These are phyloP conservation scores for Tetraselmis striata DNA, from an alignment of 139 green algal genomes.

Conservation along the genomic window DNA sequence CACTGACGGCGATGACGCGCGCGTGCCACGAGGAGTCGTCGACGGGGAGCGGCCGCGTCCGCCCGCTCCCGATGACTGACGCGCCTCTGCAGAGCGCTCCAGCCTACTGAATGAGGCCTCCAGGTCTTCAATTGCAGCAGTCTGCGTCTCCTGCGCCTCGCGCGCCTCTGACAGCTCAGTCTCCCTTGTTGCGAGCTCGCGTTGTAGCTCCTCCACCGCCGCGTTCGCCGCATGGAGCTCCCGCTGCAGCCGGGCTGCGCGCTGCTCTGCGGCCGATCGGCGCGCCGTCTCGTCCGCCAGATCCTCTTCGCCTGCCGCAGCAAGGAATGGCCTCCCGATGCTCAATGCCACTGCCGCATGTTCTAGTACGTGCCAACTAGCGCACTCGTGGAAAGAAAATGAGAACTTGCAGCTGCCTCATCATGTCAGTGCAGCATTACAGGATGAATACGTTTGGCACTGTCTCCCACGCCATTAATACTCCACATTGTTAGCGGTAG, in stretches of 20 bases:
- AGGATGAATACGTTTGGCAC: too few species aligned
- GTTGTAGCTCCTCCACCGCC: not conserved
- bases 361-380: too few species aligned
- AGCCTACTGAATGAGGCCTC: not conserved
- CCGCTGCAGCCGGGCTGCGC: not conserved
- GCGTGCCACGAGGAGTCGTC: not conserved
- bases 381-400: not conserved
- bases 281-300: not conserved
- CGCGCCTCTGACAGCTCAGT: not conserved
- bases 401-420: not conserved
- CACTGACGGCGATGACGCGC: not conserved
- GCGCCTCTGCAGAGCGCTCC: not conserved
- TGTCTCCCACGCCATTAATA: too few species aligned
- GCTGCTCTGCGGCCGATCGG: not conserved
- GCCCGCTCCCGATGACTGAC: not conserved
- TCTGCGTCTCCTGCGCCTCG: not conserved
- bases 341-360: too few species aligned
- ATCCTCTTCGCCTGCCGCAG: not conserved
- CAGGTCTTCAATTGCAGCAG: not conserved
- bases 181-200: not conserved
- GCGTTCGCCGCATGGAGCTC: not conserved
- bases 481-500: too few species aligned
- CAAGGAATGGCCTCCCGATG: too few species aligned
- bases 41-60: not conserved
- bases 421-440: too few species aligned